Evolutionary conservation across 129 eudicot species (phyloP), one percentile per base, ranked within the genome.

Genomic region (Centrapalus pauciflorus): DNA sequence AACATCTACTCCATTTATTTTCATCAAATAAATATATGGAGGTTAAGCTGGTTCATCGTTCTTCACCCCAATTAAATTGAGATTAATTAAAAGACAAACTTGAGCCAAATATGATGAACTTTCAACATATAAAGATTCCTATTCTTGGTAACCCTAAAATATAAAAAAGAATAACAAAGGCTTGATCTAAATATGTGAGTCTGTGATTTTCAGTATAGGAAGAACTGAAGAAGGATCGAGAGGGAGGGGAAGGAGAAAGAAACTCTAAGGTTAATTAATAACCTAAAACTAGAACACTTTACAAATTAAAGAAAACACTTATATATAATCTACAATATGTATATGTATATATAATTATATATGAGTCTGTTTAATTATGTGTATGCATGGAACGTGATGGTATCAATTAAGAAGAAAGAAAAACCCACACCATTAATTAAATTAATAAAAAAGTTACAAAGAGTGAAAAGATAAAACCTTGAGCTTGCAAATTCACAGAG

Each of bases 401-500:
- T n/a, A n/a, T n/a, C n/a, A 14, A 37, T 73, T 3, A 64, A 11
- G 55, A 55, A n/a, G 12, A 30, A 65, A 11, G 5, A 28, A 48
- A 45, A 70, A 3, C 27, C 69, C 69, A 46, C 61, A 70, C n/a
- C n/a, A n/a, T n/a, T 34, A 4, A 12, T 27, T 19, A n/a, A 55
- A 52, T 72, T 28, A 55, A 56, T 70, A 45, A 41, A 67, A 69
- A 66, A 57, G n/a, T 41, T 35, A 73, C 19, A 73, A 54, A 38
- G 57, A 64, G 64, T 20, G 65, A 59, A 66, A 66, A 46, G 74
- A 46, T 75, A 46, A 66, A 67, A 90, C 97, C 92, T 84, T n/a
- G 87, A 73, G 65, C 96, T 90, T 17, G 97, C 86, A 68, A 90
- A 90, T 81, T 90, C 97, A 80, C 85, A 85, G 55, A 90, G 95